Conservation (phyloP, 2,329 filamentous ascomycete species). For the Aspergillus spinulosporus region DNA sequence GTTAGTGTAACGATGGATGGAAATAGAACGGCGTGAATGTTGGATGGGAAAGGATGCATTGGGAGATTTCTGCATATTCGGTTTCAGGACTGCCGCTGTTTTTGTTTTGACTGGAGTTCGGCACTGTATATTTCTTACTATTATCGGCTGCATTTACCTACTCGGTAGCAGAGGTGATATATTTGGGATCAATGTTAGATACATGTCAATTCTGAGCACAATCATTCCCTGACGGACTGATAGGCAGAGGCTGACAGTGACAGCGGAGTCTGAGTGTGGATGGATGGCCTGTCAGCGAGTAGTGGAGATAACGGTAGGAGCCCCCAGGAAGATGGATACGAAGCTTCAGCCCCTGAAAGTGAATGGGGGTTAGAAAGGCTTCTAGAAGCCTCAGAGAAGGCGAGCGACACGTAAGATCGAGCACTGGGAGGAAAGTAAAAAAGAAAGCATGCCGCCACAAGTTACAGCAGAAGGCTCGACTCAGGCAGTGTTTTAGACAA, state of each 20-base stretch:
- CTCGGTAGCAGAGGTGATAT: background rate
- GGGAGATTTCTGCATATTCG: background rate
- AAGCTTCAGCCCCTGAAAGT: conserved; percentile 3
- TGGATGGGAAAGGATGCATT: background rate
- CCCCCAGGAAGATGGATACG: background rate
- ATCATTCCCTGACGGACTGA: background rate
- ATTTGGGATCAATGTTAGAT: background rate
- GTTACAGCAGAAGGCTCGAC: background rate
- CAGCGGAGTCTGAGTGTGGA: background rate
- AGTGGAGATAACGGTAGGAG: conserved; percentile 1
- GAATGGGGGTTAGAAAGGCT: background rate
- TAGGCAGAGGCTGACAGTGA: background rate
- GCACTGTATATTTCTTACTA: background rate
- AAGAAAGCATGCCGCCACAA: conserved; percentile 4
- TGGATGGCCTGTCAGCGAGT: background rate
- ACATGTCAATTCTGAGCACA: background rate
- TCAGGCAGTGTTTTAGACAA: background rate
- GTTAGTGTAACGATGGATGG: background rate
- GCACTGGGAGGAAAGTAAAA: background rate
- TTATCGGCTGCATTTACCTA: background rate
- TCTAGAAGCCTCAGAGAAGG: conserved; percentile 11
- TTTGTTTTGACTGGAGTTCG: background rate
- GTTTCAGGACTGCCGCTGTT: background rate
- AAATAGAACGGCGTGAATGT: background rate
- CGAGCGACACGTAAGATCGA: background rate